Conservation (phyloP, 2,329 filamentous ascomycete genomes). For the Colletotrichum godetiae region DNA sequence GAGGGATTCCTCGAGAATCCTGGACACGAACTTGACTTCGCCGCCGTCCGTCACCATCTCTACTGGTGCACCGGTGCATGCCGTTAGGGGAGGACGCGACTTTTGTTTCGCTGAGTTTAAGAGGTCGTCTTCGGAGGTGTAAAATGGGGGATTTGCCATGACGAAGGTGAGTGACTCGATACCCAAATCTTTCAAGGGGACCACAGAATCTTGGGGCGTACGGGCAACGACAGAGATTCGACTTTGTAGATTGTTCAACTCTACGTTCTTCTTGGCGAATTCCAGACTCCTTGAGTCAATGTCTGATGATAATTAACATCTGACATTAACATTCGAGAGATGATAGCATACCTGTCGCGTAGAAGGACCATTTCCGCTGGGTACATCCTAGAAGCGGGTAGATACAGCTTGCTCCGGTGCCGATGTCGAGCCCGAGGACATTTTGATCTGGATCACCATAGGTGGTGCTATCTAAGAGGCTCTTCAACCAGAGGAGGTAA, state of each 20-base stretch:
- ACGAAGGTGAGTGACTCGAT: constrained; percentile 76
- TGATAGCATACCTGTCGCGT: constrained; percentile 64
- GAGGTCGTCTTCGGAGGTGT: constrained; percentile 79
- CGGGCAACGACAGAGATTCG: constrained; percentile 74
- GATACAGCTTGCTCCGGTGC: constrained; percentile 91
- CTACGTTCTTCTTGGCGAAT: constrained; percentile 75
- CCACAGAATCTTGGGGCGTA: constrained; percentile 61
- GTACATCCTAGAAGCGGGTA: constrained; percentile 85
- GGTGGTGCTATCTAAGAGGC: constrained; percentile 78
- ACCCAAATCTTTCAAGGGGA: constrained; percentile 70
- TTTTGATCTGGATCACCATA: constrained; percentile 61
- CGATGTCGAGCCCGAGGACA: constrained; percentile 82
- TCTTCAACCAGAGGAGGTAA: constrained; percentile 91
- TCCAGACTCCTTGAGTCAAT: constrained; percentile 78
- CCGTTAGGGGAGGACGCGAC: constrained; percentile 73
- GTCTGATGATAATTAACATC: constrained; percentile 57
- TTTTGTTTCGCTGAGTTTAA: constrained; percentile 73
- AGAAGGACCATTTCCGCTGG: constrained; percentile 79
- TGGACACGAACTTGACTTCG: constrained; percentile 78
- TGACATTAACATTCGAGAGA: background rate
- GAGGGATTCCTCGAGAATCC: constrained; percentile 78
- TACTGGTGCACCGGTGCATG: constrained; percentile 79
- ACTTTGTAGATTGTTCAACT: constrained; percentile 70
- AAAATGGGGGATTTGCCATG: constrained; percentile 97
- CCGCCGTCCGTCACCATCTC: constrained; percentile 91